phyloP scores from a whole-genome alignment of 345 rosid genomes.

The Geranium brycei region DNA sequence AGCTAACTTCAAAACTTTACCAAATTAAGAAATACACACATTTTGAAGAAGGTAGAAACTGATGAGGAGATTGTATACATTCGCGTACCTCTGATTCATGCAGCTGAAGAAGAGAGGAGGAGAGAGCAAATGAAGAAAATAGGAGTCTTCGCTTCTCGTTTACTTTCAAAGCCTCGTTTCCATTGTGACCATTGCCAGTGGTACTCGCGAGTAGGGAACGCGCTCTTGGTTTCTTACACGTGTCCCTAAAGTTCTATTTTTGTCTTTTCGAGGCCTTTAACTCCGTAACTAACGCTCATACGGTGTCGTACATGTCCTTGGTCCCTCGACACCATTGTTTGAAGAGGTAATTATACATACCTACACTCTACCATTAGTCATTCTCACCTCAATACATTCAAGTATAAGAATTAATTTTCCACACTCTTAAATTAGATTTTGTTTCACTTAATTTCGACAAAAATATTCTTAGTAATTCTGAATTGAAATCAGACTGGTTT shows the following conservation, averaged over 20 bases:
- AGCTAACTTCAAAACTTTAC: not conserved
- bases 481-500: too few relatives aligned
- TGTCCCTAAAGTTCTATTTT: not conserved
- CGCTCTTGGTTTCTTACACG: constrained; percentile 9
- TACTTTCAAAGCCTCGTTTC: constrained; percentile 21
- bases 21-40: not conserved
- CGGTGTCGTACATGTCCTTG: too few relatives aligned
- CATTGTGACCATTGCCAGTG: constrained; percentile 8
- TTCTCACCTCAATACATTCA: too few relatives aligned
- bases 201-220: constrained; percentile 12
- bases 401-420: too few relatives aligned
- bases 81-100: not conserved
- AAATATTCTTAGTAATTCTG: too few relatives aligned
- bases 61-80: too few relatives aligned
- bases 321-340: too few relatives aligned
- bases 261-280: constrained; percentile 5
- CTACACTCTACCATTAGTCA: too few relatives aligned
- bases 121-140: not conserved
- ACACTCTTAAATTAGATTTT: too few relatives aligned
- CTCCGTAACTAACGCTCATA: not conserved
- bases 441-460: too few relatives aligned
- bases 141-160: constrained; percentile 19
- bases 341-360: too few relatives aligned
- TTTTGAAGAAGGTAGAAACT: too few relatives aligned
- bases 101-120: not conserved